Percentiles rank a stretch among this genome's conserved stretches.
phyloP scores from a whole-genome alignment of 441 rosid genomes.

The Pelargonium cotyledonis region DNA sequence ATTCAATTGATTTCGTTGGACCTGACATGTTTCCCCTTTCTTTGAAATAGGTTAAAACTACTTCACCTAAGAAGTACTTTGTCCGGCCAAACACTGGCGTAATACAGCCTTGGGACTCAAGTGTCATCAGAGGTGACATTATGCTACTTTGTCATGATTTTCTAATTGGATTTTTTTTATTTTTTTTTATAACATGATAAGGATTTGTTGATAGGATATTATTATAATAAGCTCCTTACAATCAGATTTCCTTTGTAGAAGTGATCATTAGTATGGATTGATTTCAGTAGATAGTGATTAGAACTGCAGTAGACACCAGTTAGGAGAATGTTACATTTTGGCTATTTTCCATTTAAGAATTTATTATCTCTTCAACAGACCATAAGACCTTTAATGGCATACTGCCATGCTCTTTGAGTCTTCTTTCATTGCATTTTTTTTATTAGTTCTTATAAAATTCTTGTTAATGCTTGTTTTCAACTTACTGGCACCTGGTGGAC shows the following conservation, averaged over 20 bases:
- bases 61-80: constrained; percentile 97
- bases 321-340: no score
- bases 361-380: no score
- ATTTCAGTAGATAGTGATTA: background rate
- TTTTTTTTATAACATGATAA: background rate
- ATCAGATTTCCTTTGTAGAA: background rate
- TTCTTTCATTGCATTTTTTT: background rate
- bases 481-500: constrained; percentile 18
- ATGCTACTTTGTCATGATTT: constrained; percentile 11
- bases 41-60: constrained; percentile 74
- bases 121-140: constrained; percentile 62
- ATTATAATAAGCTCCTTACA: background rate
- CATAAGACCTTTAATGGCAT: no score
- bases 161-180: constrained; percentile 12
- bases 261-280: background rate
- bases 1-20: constrained; percentile 6
- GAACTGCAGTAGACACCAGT: background rate
- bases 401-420: background rate
- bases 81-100: constrained; percentile 95
- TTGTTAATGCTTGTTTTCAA: constrained; percentile 4
- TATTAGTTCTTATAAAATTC: background rate
- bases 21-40: background rate
- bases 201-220: background rate
- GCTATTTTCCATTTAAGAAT: no score
- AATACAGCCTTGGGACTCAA: constrained; percentile 87